Conservation (phyloP, 768 basidiomycete species). For the Xerocomus spinulosus region DNA sequence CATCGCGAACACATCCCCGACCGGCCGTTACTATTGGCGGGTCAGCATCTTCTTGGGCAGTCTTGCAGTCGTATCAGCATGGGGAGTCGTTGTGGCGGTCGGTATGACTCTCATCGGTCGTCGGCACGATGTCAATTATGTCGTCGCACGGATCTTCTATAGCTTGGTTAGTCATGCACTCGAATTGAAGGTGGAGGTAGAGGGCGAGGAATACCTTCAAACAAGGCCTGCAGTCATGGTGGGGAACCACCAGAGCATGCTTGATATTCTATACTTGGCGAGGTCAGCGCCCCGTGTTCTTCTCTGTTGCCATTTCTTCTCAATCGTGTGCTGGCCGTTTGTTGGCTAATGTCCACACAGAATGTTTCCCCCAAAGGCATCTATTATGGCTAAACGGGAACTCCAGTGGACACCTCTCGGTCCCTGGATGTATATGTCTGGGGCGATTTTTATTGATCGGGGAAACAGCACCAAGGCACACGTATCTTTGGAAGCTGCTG, state of each 20-base stretch:
- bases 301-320: slow-evolving; percentile 12
- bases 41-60: slow-evolving; percentile 68
- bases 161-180: slow-evolving; percentile 55
- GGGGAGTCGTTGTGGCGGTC: slow-evolving; percentile 65
- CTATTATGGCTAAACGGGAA: slow-evolving; percentile 92
- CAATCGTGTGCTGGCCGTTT: slow-evolving; percentile 4
- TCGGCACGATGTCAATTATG: slow-evolving; percentile 73
- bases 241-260: slow-evolving; percentile 90
- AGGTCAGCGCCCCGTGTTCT: slow-evolving; percentile 45
- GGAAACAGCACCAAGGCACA: slow-evolving; percentile 74
- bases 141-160: slow-evolving; percentile 85
- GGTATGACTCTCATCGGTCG: slow-evolving; percentile 64
- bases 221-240: slow-evolving; percentile 73
- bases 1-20: slow-evolving; percentile 50
- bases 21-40: slow-evolving; percentile 68
- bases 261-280: slow-evolving; percentile 81
- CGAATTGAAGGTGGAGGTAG: slow-evolving; percentile 68
- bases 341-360: slow-evolving; percentile 34
- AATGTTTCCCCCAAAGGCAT: slow-evolving; percentile 74
- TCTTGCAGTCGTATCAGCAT: slow-evolving; percentile 64
- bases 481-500: slow-evolving; percentile 70
- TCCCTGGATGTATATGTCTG: slow-evolving; percentile 84
- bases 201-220: slow-evolving; percentile 79
- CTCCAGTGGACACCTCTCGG: slow-evolving; percentile 85
- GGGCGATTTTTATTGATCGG: slow-evolving; percentile 89